Evolutionary conservation across 169 alveolate species (phyloP), one percentile per base, ranked within the genome.

Genomic region (Theileria parva): DNA sequence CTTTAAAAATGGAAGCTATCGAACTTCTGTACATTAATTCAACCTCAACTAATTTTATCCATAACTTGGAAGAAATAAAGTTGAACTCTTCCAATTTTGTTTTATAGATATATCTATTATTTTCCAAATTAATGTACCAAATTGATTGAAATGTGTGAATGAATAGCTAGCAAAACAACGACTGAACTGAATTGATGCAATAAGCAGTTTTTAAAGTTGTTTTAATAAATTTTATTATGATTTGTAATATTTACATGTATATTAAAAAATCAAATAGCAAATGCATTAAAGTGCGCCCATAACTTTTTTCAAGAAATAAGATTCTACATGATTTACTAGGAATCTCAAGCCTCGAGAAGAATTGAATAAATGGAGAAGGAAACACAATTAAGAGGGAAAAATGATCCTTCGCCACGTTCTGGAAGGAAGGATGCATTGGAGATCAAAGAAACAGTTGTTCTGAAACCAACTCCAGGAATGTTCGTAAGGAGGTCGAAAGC

Each of bases 381-480:
- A 17, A 60, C 79, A 3, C 77, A 57, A 53, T 72, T 72, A 57
- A 32, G 79, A 32, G 79, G 79, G n/a, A 72, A 72, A 72, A 37
- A 34, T 72, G 79, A 72, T 34, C 23, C 78, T 8, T 25, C 79
- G 21, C 79, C 77, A 23, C 25, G 76, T 28, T 9, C 64, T 30
- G 23, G 25, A 13, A 72, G 37, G 60, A 72, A 57, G 27, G 71
- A 39, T 44, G 51, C 55, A 5, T 23, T 59, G 48, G 69, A 50
- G 23, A 63, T 57, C 50, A 57, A 19, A 23, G 83, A 79, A n/a
- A 57, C 77, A 17, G 57, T 63, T 15, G 78, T 74, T 17, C 81
- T 92, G 64, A 86, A 85, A 19, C 95, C 95, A 57, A 93, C 94
- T 27, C 96, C 97, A 5, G 97, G 97, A 48, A 94, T 94, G 97